These are phyloP conservation scores for Pythium monospermum DNA, from an alignment of 352 stramenopile species.

Conservation along the genomic window DNA sequence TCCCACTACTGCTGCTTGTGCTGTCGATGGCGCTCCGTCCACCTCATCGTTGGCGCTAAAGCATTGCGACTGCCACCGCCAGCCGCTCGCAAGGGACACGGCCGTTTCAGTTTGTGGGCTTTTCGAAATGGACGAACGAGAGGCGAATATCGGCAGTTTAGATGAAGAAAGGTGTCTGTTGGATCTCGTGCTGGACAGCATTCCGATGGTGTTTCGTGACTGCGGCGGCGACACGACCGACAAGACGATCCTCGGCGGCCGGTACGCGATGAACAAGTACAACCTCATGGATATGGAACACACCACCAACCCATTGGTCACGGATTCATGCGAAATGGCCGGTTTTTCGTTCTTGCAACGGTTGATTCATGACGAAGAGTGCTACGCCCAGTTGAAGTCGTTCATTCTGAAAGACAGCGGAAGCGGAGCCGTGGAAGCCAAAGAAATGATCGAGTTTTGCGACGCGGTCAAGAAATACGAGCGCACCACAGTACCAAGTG, in stretches of 20 bases:
- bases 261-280: conserved; percentile 67
- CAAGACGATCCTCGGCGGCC: conserved; percentile 78
- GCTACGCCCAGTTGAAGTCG: conserved; percentile 72
- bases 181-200: conserved; percentile 78
- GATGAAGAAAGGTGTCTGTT: conserved; percentile 75
- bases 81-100: no score
- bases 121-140: conserved; percentile 71
- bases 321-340: conserved; percentile 53
- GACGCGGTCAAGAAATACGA: conserved; percentile 84
- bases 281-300: conserved; percentile 32
- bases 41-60: conserved; percentile 16
- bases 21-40: conserved; percentile 1
- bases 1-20: conserved; percentile 17
- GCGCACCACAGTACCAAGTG: conserved; percentile 52
- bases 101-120: conserved; percentile 57
- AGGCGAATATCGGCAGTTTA: conserved; percentile 70
- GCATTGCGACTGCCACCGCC: conserved; percentile 24
- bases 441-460: conserved; percentile 75
- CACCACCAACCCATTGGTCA: conserved; percentile 37
- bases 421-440: conserved; percentile 35
- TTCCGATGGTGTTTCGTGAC: conserved; percentile 84
- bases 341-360: conserved; percentile 86
- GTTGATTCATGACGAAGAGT: conserved; percentile 86
- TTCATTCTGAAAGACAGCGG: conserved; percentile 73
- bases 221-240: conserved; percentile 81